A percentile compares a stretch with the other conserved stretches of the same genome.
phyloP scores from a whole-genome alignment of 2,329 filamentous ascomycete genomes.

The Penicillium paneum region DNA sequence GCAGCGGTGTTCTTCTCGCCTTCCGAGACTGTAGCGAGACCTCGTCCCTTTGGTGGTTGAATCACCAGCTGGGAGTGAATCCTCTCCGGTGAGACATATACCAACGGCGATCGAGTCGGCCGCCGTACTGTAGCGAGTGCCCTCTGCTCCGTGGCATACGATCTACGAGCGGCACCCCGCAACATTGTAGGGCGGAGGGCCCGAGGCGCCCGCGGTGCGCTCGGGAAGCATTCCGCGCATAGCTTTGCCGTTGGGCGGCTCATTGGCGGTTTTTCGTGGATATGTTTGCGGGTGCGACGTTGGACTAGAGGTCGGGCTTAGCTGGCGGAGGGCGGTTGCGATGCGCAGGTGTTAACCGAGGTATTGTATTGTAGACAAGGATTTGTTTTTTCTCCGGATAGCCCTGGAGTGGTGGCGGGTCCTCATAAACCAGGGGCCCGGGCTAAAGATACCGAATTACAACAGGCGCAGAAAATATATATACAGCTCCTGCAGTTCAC shows the following conservation, averaged over 20 bases:
- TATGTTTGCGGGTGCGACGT: slow-evolving; percentile 2
- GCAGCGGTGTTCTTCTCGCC: slow-evolving; percentile 6
- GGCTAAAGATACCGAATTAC: not conserved
- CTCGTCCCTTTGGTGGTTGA: slow-evolving; percentile 15
- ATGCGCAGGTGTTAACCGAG: slow-evolving; percentile 20
- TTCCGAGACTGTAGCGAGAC: slow-evolving; percentile 19
- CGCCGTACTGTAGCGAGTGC: slow-evolving; percentile 4
- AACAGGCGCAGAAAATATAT: not conserved
- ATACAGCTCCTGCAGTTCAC: not conserved
- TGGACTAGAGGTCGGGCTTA: not conserved
- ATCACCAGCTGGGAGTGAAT: slow-evolving; percentile 19
- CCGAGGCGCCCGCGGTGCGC: slow-evolving; percentile 23
- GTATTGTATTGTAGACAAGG: slow-evolving; percentile 15
- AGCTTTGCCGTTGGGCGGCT: slow-evolving; percentile 31
- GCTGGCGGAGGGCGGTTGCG: not conserved
- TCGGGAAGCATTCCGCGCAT: slow-evolving; percentile 29
- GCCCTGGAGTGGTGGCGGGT: not conserved
- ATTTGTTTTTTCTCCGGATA: slow-evolving; percentile 16
- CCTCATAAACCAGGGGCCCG: not conserved
- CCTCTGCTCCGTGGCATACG: slow-evolving; percentile 20
- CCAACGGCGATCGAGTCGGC: not conserved
- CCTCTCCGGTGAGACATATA: not conserved
- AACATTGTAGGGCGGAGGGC: slow-evolving; percentile 15
- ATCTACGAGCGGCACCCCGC: slow-evolving; percentile 16
- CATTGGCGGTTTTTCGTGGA: slow-evolving; percentile 18